Conservation (phyloP, 331 rosid genomes). For the Dryas integrifolia region DNA sequence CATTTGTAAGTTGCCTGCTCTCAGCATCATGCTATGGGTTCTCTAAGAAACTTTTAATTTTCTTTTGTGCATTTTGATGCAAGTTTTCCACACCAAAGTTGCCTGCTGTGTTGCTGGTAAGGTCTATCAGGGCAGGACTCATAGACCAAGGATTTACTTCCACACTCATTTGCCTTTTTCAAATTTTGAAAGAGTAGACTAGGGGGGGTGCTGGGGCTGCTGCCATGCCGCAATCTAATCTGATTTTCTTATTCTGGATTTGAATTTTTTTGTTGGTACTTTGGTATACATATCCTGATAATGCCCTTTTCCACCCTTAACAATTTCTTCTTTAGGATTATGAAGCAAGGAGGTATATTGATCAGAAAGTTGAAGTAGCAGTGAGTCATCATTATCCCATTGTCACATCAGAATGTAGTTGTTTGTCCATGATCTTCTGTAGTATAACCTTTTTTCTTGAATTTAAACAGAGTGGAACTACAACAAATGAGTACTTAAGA, state of each 20-base stretch:
- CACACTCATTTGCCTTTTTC: neutral
- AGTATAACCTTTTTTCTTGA: slow-evolving; percentile 10
- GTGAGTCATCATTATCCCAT: slow-evolving; percentile 40
- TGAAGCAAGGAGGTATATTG: slow-evolving; percentile 73
- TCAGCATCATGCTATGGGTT: slow-evolving; percentile 4
- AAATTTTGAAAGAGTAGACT: too few species aligned
- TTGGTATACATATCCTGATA: slow-evolving; percentile 1
- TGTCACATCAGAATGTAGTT: slow-evolving; percentile 24
- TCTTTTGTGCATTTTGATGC: neutral
- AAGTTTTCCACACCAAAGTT: neutral
- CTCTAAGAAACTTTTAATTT: neutral
- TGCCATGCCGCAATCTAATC: neutral
- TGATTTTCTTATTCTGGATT: neutral
- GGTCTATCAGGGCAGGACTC: neutral
- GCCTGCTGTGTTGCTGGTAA: neutral
- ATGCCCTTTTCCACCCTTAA: neutral
- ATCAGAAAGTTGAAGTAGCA: slow-evolving; percentile 79
- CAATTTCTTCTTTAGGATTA: slow-evolving; percentile 49
- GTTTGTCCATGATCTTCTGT: neutral
- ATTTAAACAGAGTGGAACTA: slow-evolving; percentile 67
- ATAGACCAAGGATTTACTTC: neutral
- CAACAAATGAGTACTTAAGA: slow-evolving; percentile 62
- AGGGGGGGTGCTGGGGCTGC: too few species aligned
- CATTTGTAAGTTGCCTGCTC: slow-evolving; percentile 58
- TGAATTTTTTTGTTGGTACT: neutral